phyloP scores from a whole-genome alignment of 345 rosid species.

The Lepidium africanum region DNA sequence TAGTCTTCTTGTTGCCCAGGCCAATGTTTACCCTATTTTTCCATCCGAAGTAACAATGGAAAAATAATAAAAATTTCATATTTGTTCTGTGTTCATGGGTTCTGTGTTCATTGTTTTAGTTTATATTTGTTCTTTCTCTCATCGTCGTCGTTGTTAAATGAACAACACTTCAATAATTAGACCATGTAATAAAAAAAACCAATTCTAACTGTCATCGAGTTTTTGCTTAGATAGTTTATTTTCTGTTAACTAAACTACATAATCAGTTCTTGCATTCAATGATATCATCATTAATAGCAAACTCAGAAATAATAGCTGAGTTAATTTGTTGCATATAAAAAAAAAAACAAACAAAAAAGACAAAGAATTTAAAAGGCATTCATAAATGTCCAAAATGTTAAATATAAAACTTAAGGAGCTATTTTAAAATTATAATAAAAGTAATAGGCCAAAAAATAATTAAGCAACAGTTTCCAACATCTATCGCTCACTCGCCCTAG shows the following conservation, averaged over 20 bases:
- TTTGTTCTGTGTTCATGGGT: background rate
- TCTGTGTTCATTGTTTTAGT: background rate
- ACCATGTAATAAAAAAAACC: background rate
- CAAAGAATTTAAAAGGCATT: too few relatives aligned
- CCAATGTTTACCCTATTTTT: constrained; percentile 1
- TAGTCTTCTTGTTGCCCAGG: background rate
- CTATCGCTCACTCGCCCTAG: constrained; percentile 13
- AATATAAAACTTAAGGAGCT: background rate
- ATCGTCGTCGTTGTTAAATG: background rate
- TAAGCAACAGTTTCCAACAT: background rate
- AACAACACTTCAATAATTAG: background rate
- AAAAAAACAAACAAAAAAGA: background rate
- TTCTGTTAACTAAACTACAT: background rate
- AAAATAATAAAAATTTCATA: background rate
- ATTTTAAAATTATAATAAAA: background rate
- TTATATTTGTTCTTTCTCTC: background rate
- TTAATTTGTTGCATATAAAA: background rate
- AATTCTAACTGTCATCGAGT: background rate
- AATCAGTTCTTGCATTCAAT: background rate
- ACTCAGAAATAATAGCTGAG: background rate
- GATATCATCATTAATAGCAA: background rate
- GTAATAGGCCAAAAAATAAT: background rate
- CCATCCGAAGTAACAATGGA: background rate
- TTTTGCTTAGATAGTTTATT: background rate
- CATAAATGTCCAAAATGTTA: background rate